phyloP scores from a whole-genome alignment of 2,329 filamentous ascomycete species.

The Fusarium albosuccineum region DNA sequence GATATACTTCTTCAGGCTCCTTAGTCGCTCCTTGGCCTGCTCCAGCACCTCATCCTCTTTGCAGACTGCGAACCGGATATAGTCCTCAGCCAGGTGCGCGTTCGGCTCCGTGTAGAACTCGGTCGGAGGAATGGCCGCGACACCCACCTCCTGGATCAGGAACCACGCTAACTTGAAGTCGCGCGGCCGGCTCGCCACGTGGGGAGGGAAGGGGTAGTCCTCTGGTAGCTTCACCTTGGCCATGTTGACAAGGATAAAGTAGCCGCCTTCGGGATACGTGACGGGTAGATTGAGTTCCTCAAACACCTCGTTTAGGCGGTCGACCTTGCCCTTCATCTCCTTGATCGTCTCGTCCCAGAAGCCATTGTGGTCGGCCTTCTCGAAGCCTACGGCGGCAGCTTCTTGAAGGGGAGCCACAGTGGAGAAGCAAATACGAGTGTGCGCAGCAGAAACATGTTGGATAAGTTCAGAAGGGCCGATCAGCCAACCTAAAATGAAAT shows the following conservation, averaged over 20 bases:
- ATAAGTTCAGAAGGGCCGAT: conserved; percentile 91
- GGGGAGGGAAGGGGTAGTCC: conserved; percentile 88
- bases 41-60: conserved; percentile 91
- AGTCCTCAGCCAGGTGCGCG: conserved; percentile 88
- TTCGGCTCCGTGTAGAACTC: conserved; percentile 95
- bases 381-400: conserved; percentile 92
- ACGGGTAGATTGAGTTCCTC: conserved; percentile 82
- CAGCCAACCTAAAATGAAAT: conserved; percentile 74
- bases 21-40: conserved; percentile 80
- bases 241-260: conserved; percentile 97
- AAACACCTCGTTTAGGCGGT: conserved; percentile 86
- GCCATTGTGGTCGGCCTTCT: conserved; percentile 83
- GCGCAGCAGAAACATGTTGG: conserved; percentile 90
- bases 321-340: conserved; percentile 92
- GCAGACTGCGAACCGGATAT: conserved; percentile 94
- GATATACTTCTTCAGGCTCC: conserved; percentile 80
- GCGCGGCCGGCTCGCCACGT: conserved; percentile 86
- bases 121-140: conserved; percentile 95
- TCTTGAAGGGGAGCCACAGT: conserved; percentile 95
- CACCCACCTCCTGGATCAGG: conserved; percentile 94
- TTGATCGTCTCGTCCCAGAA: conserved; percentile 89
- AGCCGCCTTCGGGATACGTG: conserved; percentile 94
- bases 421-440: conserved; percentile 96
- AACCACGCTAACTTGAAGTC: conserved; percentile 98
- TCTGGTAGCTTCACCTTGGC: conserved; percentile 85